Conservation (phyloP, 1,139 yeast species). For the Magnusiomyces tetraspermus region DNA sequence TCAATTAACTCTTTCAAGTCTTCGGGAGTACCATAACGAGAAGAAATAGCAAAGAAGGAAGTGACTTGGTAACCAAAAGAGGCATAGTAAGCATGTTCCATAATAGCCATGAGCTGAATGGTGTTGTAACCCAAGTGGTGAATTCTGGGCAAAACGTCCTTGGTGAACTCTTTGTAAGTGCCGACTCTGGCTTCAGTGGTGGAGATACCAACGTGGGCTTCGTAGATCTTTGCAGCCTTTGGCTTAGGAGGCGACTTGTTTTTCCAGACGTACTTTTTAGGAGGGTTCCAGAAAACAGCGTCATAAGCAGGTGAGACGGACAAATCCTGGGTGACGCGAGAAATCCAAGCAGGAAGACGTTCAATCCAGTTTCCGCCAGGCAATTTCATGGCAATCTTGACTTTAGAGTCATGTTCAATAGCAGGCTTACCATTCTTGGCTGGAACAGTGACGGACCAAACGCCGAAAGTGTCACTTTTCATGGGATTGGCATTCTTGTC, state of each 20-base stretch:
- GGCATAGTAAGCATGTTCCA: constrained; percentile 98
- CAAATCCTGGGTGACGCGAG: constrained; percentile 63
- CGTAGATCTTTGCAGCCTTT: constrained; percentile 69
- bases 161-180: constrained; percentile 73
- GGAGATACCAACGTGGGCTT: constrained; percentile 94
- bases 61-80: constrained; percentile 96
- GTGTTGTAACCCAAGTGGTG: constrained; percentile 81
- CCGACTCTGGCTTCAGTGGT: constrained; percentile 83
- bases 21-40: constrained; percentile 91
- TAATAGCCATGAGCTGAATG: constrained; percentile 91
- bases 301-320: constrained; percentile 55
- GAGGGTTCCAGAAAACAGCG: constrained; percentile 89
- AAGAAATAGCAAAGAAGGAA: constrained; percentile 79
- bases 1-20: constrained; percentile 85
- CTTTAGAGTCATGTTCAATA: constrained; percentile 70
- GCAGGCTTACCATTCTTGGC: constrained; percentile 45
- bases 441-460: constrained; percentile 52
- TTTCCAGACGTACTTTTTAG: constrained; percentile 48
- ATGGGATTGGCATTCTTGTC: constrained; percentile 48
- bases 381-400: constrained; percentile 60
- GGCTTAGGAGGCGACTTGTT: constrained; percentile 50
- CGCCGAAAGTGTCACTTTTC: constrained; percentile 50
- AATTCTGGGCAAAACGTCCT: constrained; percentile 73
- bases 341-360: constrained; percentile 84
- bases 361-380: constrained; percentile 65